Evolutionary conservation across 2,329 filamentous ascomycete genomes (phyloP).

Genomic region (Daldinia eschscholtzii): DNA sequence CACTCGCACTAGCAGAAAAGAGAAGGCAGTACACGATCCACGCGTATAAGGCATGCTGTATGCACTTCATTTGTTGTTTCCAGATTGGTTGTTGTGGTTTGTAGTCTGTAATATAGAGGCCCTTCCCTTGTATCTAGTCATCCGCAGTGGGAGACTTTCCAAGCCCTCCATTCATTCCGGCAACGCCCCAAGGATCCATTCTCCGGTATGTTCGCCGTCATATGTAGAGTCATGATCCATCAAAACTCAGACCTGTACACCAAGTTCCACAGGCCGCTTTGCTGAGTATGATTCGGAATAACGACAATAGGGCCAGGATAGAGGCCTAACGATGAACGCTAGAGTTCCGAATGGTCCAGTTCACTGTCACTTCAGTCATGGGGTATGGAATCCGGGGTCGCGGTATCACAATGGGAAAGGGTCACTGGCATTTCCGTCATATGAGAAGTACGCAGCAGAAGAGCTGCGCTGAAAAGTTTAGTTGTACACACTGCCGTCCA

Average conservation of each 20-base stretch:
- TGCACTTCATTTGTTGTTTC: conserved; percentile 18
- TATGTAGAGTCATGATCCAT: conserved; percentile 33
- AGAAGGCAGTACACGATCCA: conserved; percentile 12
- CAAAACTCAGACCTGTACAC: conserved; percentile 19
- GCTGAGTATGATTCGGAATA: conserved; percentile 20
- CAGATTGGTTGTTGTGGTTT: conserved; percentile 23
- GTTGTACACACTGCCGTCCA: conserved; percentile 34
- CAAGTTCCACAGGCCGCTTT: conserved; percentile 10
- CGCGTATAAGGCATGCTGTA: conserved; percentile 17
- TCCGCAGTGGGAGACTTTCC: conserved; percentile 31
- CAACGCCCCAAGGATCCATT: conserved; percentile 34
- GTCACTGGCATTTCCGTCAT: conserved; percentile 23
- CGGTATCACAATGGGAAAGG: conserved; percentile 27
- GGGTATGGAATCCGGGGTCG: conserved; percentile 23
- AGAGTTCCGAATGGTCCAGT: conserved; percentile 20
- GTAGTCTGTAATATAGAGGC: conserved; percentile 10
- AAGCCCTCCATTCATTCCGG: conserved; percentile 34
- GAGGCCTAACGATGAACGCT: conserved; percentile 17
- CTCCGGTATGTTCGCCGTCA: conserved; percentile 23
- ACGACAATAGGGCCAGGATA: conserved; percentile 5
- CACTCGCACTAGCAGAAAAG: conserved; percentile 26
- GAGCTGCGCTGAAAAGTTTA: conserved; percentile 30
- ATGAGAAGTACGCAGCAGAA: conserved; percentile 28
- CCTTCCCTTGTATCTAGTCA: conserved; percentile 21
- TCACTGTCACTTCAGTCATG: conserved; percentile 20